These are phyloP conservation scores for Heimioporus sp. DNA, from an alignment of 768 basidiomycete genomes.

Conservation along the genomic window DNA sequence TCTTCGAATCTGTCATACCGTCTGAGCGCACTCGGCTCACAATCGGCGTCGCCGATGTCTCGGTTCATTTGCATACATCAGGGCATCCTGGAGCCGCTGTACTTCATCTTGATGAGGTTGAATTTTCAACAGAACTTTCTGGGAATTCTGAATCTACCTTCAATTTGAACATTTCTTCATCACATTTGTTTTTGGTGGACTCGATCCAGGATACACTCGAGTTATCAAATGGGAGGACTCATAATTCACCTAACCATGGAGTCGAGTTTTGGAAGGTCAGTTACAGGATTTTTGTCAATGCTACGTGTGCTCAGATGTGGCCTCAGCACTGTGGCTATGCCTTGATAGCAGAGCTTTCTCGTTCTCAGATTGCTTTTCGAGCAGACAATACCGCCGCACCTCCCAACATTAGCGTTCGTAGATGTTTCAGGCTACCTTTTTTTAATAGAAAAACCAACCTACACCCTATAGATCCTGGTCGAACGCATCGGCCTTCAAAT, in stretches of 20 bases:
- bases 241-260: slow-evolving; percentile 31
- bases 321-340: slow-evolving; percentile 65
- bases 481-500: slow-evolving; percentile 52
- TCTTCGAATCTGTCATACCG: slow-evolving; percentile 91
- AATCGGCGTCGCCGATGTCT: slow-evolving; percentile 65
- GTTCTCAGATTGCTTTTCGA: slow-evolving; percentile 45
- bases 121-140: slow-evolving; percentile 71
- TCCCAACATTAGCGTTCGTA: slow-evolving; percentile 39
- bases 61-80: slow-evolving; percentile 58
- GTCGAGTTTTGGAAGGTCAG: slow-evolving; percentile 67
- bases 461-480: slow-evolving; percentile 47
- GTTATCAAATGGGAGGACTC: slow-evolving; percentile 12
- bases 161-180: slow-evolving; percentile 43
- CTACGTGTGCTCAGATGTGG: slow-evolving; percentile 1
- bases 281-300: slow-evolving; percentile 4
- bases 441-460: not conserved
- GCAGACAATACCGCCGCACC: slow-evolving; percentile 25
- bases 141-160: slow-evolving; percentile 62
- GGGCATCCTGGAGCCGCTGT: slow-evolving; percentile 65
- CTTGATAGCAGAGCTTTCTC: slow-evolving; percentile 55
- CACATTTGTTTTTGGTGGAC: slow-evolving; percentile 56
- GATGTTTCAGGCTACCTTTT: not conserved
- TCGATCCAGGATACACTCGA: slow-evolving; percentile 38
- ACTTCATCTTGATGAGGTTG: slow-evolving; percentile 58
- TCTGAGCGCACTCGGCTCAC: slow-evolving; percentile 77